Evolutionary conservation across 148 eudicot genomes (phyloP), one percentile per base, ranked within the genome.

Genomic region (Arctostaphylos glauca): DNA sequence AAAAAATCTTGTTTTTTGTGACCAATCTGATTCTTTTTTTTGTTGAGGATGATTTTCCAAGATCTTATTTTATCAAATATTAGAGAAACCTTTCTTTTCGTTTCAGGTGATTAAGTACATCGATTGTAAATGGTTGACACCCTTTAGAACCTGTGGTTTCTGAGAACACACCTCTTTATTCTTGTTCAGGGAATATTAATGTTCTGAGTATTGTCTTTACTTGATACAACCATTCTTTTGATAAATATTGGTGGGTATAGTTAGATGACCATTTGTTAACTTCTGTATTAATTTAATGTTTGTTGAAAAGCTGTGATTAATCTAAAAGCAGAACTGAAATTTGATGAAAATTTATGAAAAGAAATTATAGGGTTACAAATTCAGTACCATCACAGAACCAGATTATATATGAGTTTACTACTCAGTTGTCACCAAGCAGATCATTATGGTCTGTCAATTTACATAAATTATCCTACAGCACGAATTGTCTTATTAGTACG

Each of bases 71-170:
- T 2, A 16, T 76, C 14, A 8, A 3, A 19, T 18, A n/a, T 38
- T 74, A 16, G 19, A 43, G 16, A 41, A 75, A 75, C 10, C 13
- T 1, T 12, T 10, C 4, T 21, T 62, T 48, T 46, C 25, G 16
- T 31, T 56, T 38, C 50, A 43, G n/a, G 44, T 60, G 73, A 47
- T 79, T 80, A 49, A 21, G 5, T 13, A 23, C 48, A 49, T 64
- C 48, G 7, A 19, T 48, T 71, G 48, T 80, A 18, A 25, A 68
- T 64, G 23, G 47, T 43, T 64, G 8, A 46, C 62, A 47, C 76
- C 3, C 74, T 52, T 72, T 15, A 78, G 49, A 81, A 74, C 19
- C 82, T 38, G 46, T 75, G 76, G 41, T 79, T 74, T 76, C 44
- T 23, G 73, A 38, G 53, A 73, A 14, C 56, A 68, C 43, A 31